These are phyloP conservation scores for Fusarium staphyleae DNA, from an alignment of 2,329 filamentous ascomycete genomes.

Conservation along the genomic window DNA sequence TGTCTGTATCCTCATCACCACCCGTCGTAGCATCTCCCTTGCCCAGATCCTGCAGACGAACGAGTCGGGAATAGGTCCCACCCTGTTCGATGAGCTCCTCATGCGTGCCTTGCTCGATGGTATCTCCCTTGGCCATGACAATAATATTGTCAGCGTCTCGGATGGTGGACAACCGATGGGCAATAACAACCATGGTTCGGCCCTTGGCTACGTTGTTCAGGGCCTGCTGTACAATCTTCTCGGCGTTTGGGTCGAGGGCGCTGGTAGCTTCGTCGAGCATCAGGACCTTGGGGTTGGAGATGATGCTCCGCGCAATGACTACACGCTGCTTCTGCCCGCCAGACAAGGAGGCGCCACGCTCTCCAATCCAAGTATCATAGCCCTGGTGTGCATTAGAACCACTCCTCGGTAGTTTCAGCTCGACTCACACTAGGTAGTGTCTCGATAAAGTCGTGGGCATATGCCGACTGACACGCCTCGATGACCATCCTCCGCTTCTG, in stretches of 20 bases:
- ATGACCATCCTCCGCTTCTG: slow-evolving; percentile 55
- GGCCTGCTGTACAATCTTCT: slow-evolving; percentile 62
- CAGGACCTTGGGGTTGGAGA: slow-evolving; percentile 68
- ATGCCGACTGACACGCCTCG: slow-evolving; percentile 58
- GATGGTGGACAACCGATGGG: slow-evolving; percentile 66
- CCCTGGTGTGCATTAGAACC: slow-evolving; percentile 43
- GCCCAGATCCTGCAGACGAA: slow-evolving; percentile 53
- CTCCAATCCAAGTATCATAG: slow-evolving; percentile 69
- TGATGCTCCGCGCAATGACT: slow-evolving; percentile 70
- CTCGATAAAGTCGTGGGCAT: slow-evolving; percentile 61
- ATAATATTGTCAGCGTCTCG: slow-evolving; percentile 70
- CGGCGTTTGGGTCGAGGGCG: slow-evolving; percentile 57
- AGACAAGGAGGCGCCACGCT: slow-evolving; percentile 69
- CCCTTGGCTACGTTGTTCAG: slow-evolving; percentile 61
- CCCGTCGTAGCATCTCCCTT: slow-evolving; percentile 17
- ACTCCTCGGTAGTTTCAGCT: slow-evolving; percentile 24
- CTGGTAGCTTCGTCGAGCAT: slow-evolving; percentile 75
- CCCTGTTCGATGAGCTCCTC: slow-evolving; percentile 58
- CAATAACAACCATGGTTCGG: slow-evolving; percentile 71
- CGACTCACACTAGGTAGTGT: slow-evolving; percentile 50
- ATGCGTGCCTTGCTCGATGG: slow-evolving; percentile 69
- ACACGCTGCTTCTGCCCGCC: slow-evolving; percentile 73
- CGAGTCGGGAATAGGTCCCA: slow-evolving; percentile 60
- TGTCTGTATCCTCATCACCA: slow-evolving; percentile 39
- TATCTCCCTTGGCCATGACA: slow-evolving; percentile 65